Evolutionary conservation across 2,329 filamentous ascomycete species (phyloP).

Genomic region (Aureobasidium sp.): DNA sequence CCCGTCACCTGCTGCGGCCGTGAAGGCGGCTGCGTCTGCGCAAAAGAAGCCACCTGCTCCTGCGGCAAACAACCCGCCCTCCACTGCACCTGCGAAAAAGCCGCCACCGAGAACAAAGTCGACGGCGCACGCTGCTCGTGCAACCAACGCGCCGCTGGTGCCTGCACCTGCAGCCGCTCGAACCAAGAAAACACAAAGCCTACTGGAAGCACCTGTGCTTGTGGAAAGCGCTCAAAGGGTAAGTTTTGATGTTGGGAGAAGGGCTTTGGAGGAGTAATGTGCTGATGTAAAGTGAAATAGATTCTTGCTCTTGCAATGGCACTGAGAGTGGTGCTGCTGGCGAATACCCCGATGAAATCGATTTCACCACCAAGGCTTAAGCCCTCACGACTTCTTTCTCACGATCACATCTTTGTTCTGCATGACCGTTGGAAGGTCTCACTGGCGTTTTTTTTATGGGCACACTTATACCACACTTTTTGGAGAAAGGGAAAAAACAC

Average conservation of each 20-base stretch:
- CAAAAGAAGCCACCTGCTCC: conserved; percentile 60
- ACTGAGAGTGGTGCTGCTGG: conserved; percentile 49
- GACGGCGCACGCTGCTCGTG: conserved; percentile 74
- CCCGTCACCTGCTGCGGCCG: conserved; percentile 55
- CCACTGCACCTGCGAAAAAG: conserved; percentile 77
- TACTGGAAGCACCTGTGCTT: conserved; percentile 60
- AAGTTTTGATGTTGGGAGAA: conserved; percentile 27
- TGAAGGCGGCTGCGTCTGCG: conserved; percentile 46
- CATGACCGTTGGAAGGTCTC: not conserved
- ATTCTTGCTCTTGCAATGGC: conserved; percentile 66
- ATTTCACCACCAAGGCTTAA: conserved; percentile 67
- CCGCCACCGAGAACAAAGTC: conserved; percentile 65
- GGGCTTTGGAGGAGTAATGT: too few relatives aligned
- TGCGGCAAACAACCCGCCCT: conserved; percentile 85
- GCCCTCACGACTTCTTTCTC: not conserved
- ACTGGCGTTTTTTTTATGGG: not conserved
- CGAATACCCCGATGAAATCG: conserved; percentile 61
- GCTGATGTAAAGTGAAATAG: conserved; percentile 18
- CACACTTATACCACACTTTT: not conserved
- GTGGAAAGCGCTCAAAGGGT: conserved; percentile 68
- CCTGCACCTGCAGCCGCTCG: conserved; percentile 75
- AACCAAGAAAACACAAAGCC: conserved; percentile 59
- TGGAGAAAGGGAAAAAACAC: not conserved
- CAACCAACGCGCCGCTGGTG: conserved; percentile 66
- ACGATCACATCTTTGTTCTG: not conserved